Base-by-base conservation (phyloP, 176 grass and related monocot genomes). In the Panicum miliaceum region DNA sequence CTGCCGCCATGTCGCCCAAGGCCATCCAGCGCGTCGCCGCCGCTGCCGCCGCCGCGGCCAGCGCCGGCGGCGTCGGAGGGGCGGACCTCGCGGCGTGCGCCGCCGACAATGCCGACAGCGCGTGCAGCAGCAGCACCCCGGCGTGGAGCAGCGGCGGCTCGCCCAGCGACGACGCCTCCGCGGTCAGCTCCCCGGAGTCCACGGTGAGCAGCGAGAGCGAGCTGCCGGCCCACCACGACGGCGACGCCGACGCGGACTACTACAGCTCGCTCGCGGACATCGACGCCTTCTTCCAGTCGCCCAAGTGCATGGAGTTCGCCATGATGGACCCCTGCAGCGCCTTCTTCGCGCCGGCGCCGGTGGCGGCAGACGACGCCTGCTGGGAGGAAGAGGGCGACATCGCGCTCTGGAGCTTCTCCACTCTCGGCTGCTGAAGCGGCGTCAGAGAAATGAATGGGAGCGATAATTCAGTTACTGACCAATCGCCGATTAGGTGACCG, bases 211-310 rank as follows among this genome's bases (percentile, higher is more conserved):
- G 80, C 11, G 89, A 68, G 14, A 40, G 34, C 2, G 68, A 43
- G 8, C 62, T 53, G 6, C 45, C 38, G 7, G 42, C 37, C 65
- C 41, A 60, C 53, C 45, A 23, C 47, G 13, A 75, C 37, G 27
- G 13, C 16, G 71, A 73, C 15, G 18, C 18, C 43, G 68, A 41
- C 4, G 12, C 32, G 22, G 73, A 72, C 48, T 78, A 72, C 48
- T 78, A 84, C 68, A 35, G 84, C 77, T 34, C 56, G 53, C 81
- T 90, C 38, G 71, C 92, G 25, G 90, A 93, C 37, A 82, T 90
- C 52, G 89, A 91, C 8, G 95, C 87, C 11, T 89, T 87, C 84
- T 95, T 95, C 82, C 90, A 93, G 73, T 98, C 95, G 68, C 95
- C 92, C 59, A 91, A 90, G 88, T 95, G 85, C 89, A 91, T 98